phyloP scores from a whole-genome alignment of 2,329 filamentous ascomycete species.

The Penicillium polonicum region DNA sequence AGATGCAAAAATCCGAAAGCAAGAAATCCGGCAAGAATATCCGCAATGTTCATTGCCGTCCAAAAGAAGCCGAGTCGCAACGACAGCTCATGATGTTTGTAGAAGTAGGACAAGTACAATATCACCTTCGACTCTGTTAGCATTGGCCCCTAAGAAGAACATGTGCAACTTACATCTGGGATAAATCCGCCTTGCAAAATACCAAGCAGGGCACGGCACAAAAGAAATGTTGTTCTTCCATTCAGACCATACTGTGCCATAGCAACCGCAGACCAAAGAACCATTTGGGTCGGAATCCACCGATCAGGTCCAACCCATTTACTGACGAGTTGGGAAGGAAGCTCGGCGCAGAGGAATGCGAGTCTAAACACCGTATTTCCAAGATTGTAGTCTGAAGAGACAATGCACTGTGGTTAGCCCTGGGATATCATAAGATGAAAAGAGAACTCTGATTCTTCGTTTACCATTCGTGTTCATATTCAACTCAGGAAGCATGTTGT shows the following conservation, averaged over 20 bases:
- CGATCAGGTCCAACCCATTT: slow-evolving; percentile 55
- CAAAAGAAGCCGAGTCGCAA: slow-evolving; percentile 37
- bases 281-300: slow-evolving; percentile 56
- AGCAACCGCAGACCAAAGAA: slow-evolving; percentile 51
- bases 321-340: slow-evolving; percentile 58
- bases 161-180: slow-evolving; percentile 48
- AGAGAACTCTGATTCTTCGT: slow-evolving; percentile 7
- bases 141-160: too few species aligned
- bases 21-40: slow-evolving; percentile 46
- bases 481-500: slow-evolving; percentile 52
- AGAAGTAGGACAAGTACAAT: slow-evolving; percentile 67
- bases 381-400: slow-evolving; percentile 52
- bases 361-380: slow-evolving; percentile 58
- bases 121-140: slow-evolving; percentile 18
- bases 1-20: slow-evolving; percentile 43
- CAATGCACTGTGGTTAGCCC: slow-evolving; percentile 44
- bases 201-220: slow-evolving; percentile 44
- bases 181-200: slow-evolving; percentile 56
- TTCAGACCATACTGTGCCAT: slow-evolving; percentile 46
- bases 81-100: slow-evolving; percentile 65
- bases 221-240: slow-evolving; percentile 40
- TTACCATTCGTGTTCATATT: slow-evolving; percentile 31
- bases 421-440: neutral
- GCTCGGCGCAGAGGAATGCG: slow-evolving; percentile 53
- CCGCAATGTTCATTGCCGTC: slow-evolving; percentile 38